These are phyloP conservation scores for Pulveroboletus sp. DNA, from an alignment of 768 basidiomycete genomes.

Conservation along the genomic window DNA sequence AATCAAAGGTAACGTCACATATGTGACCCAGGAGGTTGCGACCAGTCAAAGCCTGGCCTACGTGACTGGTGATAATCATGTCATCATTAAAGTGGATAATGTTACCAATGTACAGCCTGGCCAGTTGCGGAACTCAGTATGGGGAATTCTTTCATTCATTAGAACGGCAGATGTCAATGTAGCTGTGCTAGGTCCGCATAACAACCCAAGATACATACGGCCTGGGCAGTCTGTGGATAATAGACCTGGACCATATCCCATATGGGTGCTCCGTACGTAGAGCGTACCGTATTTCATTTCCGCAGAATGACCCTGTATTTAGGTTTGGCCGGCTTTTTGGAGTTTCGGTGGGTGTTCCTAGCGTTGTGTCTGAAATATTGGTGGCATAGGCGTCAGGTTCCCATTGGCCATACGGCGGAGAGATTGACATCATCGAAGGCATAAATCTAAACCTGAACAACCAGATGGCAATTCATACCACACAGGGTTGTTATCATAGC, in stretches of 20 bases:
- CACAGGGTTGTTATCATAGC: constrained; percentile 35
- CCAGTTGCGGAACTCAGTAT: constrained; percentile 59
- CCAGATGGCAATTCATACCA: constrained; percentile 58
- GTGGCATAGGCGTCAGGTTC: constrained; percentile 10
- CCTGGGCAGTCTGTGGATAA: constrained; percentile 45
- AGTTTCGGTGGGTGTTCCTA: constrained; percentile 21
- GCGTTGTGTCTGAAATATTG: background rate
- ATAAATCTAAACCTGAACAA: constrained; percentile 52
- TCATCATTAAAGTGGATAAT: constrained; percentile 76
- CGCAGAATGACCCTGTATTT: background rate
- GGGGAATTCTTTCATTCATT: background rate
- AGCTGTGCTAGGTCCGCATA: constrained; percentile 39
- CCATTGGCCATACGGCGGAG: constrained; percentile 46
- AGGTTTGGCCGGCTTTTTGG: constrained; percentile 35
- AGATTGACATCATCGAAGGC: constrained; percentile 61
- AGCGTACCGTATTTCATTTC: background rate
- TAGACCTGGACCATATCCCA: constrained; percentile 48
- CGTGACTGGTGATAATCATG: constrained; percentile 58
- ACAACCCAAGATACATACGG: constrained; percentile 42
- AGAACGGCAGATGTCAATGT: background rate
- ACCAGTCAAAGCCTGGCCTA: constrained; percentile 51
- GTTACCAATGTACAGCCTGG: constrained; percentile 48
- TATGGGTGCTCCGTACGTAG: constrained; percentile 56
- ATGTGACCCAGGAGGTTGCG: constrained; percentile 48
- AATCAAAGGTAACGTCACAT: constrained; percentile 58